Conservation (phyloP, 805 yeast species). For the Wickerhamomyces bisporus region DNA sequence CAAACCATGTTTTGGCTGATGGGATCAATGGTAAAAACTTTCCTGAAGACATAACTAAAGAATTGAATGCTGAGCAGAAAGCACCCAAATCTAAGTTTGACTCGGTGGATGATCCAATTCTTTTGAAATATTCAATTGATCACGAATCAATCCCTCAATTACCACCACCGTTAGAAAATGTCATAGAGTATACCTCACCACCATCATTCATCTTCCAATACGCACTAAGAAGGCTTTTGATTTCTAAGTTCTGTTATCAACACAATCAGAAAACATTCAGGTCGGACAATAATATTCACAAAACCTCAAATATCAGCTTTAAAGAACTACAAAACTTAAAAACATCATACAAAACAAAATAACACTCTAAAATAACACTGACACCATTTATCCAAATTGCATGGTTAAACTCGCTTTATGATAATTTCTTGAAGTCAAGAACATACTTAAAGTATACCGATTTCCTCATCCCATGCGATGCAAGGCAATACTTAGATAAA, state of each 20-base stretch:
- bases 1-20: slow-evolving; percentile 20
- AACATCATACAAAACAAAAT: not conserved
- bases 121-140: slow-evolving; percentile 13
- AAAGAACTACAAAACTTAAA: not conserved
- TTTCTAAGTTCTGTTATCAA: slow-evolving; percentile 2
- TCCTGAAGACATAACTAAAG: slow-evolving; percentile 9
- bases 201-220: slow-evolving; percentile 7
- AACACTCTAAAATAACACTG: slow-evolving; percentile 8
- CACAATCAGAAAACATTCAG: not conserved
- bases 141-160: slow-evolving; percentile 4
- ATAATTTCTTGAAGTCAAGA: not conserved
- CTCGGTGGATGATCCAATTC: no score
- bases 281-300: slow-evolving; percentile 9
- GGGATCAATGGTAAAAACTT: slow-evolving; percentile 15
- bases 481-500: slow-evolving; percentile 12
- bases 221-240: slow-evolving; percentile 2
- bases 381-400: slow-evolving; percentile 18
- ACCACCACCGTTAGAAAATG: slow-evolving; percentile 15
- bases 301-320: slow-evolving; percentile 7
- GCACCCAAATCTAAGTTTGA: no score
- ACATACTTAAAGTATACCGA: slow-evolving; percentile 9
- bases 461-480: slow-evolving; percentile 16
- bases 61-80: slow-evolving; percentile 7
- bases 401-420: slow-evolving; percentile 15
- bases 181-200: slow-evolving; percentile 12